These are phyloP conservation scores for Scutellaria baicalensis DNA, from an alignment of 257 asterid species.

Conservation along the genomic window DNA sequence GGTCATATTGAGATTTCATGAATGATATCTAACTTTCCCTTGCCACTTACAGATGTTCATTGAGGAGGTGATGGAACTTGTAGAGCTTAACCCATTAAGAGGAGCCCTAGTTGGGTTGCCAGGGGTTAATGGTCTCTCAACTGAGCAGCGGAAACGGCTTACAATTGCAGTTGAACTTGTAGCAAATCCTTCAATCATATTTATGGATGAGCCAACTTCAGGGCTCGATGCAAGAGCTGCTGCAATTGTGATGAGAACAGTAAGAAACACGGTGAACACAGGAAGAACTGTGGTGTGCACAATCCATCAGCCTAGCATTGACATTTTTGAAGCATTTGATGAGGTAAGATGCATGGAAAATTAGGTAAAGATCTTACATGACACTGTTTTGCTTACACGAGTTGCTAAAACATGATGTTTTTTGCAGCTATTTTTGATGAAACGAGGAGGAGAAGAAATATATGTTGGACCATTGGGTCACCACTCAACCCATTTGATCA, in stretches of 20 bases:
- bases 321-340: constrained; percentile 63
- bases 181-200: constrained; percentile 52
- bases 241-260: constrained; percentile 58
- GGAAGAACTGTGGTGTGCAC: constrained; percentile 66
- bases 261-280: constrained; percentile 53
- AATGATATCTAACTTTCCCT: not conserved
- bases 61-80: constrained; percentile 63
- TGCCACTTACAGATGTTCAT: constrained; percentile 32
- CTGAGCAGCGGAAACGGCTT: constrained; percentile 58
- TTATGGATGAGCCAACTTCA: constrained; percentile 66
- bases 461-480: constrained; percentile 49
- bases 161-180: constrained; percentile 67
- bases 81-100: constrained; percentile 36
- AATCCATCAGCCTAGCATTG: constrained; percentile 65
- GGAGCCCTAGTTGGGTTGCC: constrained; percentile 50
- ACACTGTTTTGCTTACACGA: not conserved
- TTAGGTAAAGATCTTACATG: not conserved
- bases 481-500: constrained; percentile 36
- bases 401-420: constrained; percentile 7
- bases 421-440: constrained; percentile 50
- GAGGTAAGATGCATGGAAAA: constrained; percentile 28
- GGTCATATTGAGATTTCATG: not conserved
- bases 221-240: constrained; percentile 63
- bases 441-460: constrained; percentile 55
- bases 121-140: constrained; percentile 47